Evolutionary conservation across 768 basidiomycete genomes (phyloP).

Genomic region (Agaricus sinodeliciosus): DNA sequence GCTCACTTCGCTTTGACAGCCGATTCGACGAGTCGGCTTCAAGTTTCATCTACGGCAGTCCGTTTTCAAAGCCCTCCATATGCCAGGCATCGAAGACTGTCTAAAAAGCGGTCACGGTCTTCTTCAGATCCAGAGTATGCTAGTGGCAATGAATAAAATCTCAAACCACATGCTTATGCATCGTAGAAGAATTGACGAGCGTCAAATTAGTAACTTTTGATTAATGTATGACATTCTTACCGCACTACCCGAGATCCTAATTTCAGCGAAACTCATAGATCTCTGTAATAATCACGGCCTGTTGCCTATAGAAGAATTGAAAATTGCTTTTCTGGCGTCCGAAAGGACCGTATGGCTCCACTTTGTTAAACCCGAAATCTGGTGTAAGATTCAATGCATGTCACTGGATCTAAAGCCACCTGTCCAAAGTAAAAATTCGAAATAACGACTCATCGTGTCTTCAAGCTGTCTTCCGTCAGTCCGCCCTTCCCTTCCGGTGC

Average conservation of each 20-base stretch:
- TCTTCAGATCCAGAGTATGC: conserved; percentile 5
- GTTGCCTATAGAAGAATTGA: background rate
- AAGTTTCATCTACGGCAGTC: background rate
- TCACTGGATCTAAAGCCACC: background rate
- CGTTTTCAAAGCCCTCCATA: background rate
- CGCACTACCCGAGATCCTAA: background rate
- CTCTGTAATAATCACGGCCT: conserved; percentile 6
- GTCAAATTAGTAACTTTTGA: background rate
- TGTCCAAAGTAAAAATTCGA: background rate
- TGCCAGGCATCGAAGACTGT: background rate
- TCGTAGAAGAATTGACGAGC: background rate
- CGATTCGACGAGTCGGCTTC: background rate
- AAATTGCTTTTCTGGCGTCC: background rate
- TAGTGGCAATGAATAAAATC: conserved; percentile 1
- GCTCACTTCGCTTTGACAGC: conserved; percentile 2
- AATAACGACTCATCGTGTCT: conserved; percentile 3
- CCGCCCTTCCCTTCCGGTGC: background rate
- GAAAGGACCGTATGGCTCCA: background rate
- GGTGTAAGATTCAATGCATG: background rate
- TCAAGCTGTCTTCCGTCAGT: background rate
- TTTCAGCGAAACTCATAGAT: background rate
- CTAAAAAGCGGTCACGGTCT: background rate
- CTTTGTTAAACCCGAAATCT: background rate
- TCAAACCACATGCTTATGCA: background rate
- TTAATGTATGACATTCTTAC: background rate